Evolutionary conservation across 2,329 filamentous ascomycete genomes (phyloP).

Genomic region (Colletotrichum spaethianum): DNA sequence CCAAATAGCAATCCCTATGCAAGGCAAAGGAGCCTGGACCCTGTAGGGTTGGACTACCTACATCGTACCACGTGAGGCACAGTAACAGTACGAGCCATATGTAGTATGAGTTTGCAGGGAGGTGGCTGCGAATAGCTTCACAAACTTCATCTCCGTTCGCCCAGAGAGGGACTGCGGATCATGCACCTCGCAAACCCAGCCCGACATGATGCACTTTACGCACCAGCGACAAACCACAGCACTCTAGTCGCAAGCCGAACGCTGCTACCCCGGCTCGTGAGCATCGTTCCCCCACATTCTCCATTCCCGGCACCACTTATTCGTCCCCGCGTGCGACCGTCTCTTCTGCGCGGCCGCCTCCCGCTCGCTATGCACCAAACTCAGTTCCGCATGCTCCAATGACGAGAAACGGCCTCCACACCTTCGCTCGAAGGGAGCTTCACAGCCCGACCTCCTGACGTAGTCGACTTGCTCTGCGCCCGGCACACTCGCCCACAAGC

Average conservation of each 20-base stretch:
- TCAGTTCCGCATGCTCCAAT: constrained; percentile 13
- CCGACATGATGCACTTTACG: neutral
- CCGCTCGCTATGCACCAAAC: constrained; percentile 2
- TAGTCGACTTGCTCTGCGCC: constrained; percentile 18
- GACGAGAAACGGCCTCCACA: constrained; percentile 28
- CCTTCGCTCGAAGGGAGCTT: constrained; percentile 41
- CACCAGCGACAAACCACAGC: constrained; percentile 1
- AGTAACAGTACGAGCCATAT: constrained; percentile 16
- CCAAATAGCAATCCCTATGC: neutral
- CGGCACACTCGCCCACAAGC: constrained; percentile 23
- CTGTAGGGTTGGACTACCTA: constrained; percentile 2
- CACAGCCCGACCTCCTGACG: constrained; percentile 18
- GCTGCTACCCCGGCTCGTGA: constrained; percentile 3
- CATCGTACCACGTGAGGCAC: constrained; percentile 7
- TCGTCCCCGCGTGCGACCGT: neutral
- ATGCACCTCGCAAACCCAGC: constrained; percentile 32
- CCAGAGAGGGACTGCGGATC: constrained; percentile 41
- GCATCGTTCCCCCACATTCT: constrained; percentile 21
- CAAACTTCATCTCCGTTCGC: constrained; percentile 32
- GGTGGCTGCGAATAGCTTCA: constrained; percentile 40
- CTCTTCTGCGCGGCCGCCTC: neutral
- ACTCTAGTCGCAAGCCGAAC: neutral
- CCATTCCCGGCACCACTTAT: constrained; percentile 8
- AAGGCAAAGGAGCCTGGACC: neutral
- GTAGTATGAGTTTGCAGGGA: constrained; percentile 27